phyloP scores from a whole-genome alignment of 2,329 filamentous ascomycete species.

The Dactylellina leptospora region DNA sequence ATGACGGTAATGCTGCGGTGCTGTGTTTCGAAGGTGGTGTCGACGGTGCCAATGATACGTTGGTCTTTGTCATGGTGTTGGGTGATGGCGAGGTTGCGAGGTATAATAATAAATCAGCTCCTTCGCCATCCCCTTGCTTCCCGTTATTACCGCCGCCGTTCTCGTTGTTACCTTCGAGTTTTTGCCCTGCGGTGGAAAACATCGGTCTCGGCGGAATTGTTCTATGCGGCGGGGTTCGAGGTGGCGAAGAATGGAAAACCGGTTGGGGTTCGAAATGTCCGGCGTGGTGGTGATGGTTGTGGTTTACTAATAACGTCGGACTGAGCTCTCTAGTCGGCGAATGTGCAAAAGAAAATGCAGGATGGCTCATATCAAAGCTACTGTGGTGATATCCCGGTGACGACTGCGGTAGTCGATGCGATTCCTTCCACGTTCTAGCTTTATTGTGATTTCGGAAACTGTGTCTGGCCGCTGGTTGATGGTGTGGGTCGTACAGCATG shows the following conservation, averaged over 20 bases:
- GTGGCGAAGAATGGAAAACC: constrained; percentile 71
- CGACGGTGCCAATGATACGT: constrained; percentile 60
- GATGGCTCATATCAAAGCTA: constrained; percentile 58
- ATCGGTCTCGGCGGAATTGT: constrained; percentile 76
- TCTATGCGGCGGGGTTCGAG: constrained; percentile 71
- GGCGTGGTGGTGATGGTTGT: constrained; percentile 64
- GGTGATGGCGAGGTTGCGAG: constrained; percentile 91
- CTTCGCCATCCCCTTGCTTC: constrained; percentile 72
- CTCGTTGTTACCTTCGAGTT: constrained; percentile 61
- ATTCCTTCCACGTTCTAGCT: constrained; percentile 53
- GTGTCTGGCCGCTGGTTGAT: constrained; percentile 14
- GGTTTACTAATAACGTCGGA: constrained; percentile 66
- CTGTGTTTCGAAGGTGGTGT: constrained; percentile 64
- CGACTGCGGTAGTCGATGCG: constrained; percentile 55
- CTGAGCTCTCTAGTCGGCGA: constrained; percentile 62
- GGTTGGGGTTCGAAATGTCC: constrained; percentile 60
- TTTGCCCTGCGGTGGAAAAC: constrained; percentile 79
- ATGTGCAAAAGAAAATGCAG: constrained; percentile 63
- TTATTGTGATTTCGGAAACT: constrained; percentile 48
- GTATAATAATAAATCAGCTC: constrained; percentile 81
- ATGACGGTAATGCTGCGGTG: constrained; percentile 75
- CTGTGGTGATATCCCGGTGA: constrained; percentile 56
- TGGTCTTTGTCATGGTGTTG: constrained; percentile 65
- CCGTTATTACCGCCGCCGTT: constrained; percentile 64
- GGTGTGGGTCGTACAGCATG: constrained; percentile 38